These are phyloP conservation scores for Ceratocystis eucalypticola DNA, from an alignment of 2,329 filamentous ascomycete species.

Conservation along the genomic window DNA sequence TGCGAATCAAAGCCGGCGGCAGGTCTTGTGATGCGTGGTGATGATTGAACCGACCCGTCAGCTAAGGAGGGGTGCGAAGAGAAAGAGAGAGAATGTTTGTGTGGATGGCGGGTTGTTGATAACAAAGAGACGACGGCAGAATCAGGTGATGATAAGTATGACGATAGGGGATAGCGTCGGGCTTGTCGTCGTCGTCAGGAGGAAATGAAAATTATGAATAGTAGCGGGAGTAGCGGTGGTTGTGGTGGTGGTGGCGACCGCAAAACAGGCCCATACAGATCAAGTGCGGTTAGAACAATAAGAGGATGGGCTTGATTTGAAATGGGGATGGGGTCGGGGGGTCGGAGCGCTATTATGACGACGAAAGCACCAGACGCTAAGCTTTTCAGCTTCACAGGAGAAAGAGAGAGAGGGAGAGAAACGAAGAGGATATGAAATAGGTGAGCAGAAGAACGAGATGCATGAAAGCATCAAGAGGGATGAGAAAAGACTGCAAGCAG, in stretches of 20 bases:
- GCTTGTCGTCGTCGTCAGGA: not conserved
- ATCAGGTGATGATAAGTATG: not conserved
- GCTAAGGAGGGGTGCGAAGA: not conserved
- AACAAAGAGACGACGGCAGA: not conserved
- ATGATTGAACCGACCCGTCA: not conserved
- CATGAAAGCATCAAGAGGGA: constrained; percentile 3
- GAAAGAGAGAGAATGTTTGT: not conserved
- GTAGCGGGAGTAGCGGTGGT: not conserved
- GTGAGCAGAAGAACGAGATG: not conserved
- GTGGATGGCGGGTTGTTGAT: not conserved
- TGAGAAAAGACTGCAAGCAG: not conserved
- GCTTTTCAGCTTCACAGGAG: not conserved
- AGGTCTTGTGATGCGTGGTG: not conserved
- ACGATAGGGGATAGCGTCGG: not conserved
- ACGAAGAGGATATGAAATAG: not conserved
- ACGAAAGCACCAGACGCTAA: not conserved
- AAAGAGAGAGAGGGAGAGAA: not conserved
- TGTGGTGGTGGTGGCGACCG: not conserved
- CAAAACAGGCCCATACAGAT: not conserved
- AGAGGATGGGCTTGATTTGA: not conserved
- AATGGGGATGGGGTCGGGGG: not conserved
- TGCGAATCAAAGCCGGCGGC: constrained; percentile 1
- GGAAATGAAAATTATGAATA: not conserved
- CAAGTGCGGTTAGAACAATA: not conserved
- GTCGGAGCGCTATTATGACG: constrained; percentile 2